A percentile compares a stretch with the other conserved stretches of the same genome.
These are phyloP conservation scores for Colletotrichum tamarilloi DNA, from an alignment of 2,329 filamentous ascomycete species.

Conservation along the genomic window DNA sequence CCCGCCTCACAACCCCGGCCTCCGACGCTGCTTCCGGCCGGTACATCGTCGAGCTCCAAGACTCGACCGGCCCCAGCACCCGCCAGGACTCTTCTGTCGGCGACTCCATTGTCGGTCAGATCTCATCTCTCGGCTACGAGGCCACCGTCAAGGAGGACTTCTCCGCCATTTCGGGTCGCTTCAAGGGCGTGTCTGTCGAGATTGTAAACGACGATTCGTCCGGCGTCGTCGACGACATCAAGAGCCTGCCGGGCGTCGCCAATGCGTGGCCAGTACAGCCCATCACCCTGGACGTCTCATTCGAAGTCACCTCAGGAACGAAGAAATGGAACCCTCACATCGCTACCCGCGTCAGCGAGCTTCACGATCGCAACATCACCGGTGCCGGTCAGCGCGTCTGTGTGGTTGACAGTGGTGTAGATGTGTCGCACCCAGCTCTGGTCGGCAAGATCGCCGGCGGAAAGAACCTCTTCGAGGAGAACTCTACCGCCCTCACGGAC, in stretches of 20 bases:
- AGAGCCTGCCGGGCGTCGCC: slow-evolving; percentile 23
- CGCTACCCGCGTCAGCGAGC: slow-evolving; percentile 33
- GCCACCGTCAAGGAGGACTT: slow-evolving; percentile 30
- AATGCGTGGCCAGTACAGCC: slow-evolving; percentile 23
- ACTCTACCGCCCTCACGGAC: slow-evolving; percentile 27
- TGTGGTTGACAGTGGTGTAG: slow-evolving; percentile 38
- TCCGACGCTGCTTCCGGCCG: slow-evolving; percentile 11
- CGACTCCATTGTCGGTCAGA: slow-evolving; percentile 19
- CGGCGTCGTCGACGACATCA: slow-evolving; percentile 29
- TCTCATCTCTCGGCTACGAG: slow-evolving; percentile 26
- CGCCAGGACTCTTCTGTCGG: slow-evolving; percentile 16
- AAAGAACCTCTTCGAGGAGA: slow-evolving; percentile 36
- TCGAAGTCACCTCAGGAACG: slow-evolving; percentile 15
- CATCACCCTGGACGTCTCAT: slow-evolving; percentile 37
- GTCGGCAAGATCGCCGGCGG: slow-evolving; percentile 36
- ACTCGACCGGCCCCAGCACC: background rate
- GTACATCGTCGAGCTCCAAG: slow-evolving; percentile 29
- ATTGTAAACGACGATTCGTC: slow-evolving; percentile 18
- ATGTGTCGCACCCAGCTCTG: slow-evolving; percentile 34
- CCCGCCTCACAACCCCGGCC: background rate
- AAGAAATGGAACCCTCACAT: slow-evolving; percentile 37
- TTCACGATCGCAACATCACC: slow-evolving; percentile 37
- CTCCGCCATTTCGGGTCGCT: slow-evolving; percentile 23
- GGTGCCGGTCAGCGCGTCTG: slow-evolving; percentile 38
- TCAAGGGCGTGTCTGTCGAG: slow-evolving; percentile 29